These are phyloP conservation scores for Melastoma candidum DNA, from an alignment of 441 rosid genomes.

Conservation along the genomic window DNA sequence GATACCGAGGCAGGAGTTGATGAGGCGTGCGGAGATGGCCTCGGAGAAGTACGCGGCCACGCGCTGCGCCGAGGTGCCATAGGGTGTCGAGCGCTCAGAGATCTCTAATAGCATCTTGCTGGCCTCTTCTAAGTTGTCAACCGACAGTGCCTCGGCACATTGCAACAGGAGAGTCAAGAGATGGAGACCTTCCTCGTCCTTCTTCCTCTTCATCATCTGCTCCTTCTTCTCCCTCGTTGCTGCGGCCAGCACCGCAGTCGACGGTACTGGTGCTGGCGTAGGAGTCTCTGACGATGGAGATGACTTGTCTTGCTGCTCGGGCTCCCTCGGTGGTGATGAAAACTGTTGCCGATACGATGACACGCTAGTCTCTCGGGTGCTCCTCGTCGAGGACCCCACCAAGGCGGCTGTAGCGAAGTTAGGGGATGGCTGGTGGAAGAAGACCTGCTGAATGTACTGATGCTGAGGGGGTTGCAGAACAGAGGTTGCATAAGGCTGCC, in stretches of 20 bases:
- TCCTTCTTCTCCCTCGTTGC: conserved; percentile 65
- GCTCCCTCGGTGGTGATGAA: too few species aligned
- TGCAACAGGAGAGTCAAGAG: conserved; percentile 78
- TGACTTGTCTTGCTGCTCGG: conserved; percentile 12
- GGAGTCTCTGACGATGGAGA: conserved; percentile 9
- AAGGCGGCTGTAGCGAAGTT: conserved; percentile 2
- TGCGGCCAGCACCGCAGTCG: conserved; percentile 8
- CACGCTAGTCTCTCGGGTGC: too few species aligned
- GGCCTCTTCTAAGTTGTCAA: conserved; percentile 78
- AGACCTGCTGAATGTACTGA: conserved; percentile 6
- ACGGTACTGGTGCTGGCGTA: conserved; percentile 11
- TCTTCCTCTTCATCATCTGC: conserved; percentile 62
- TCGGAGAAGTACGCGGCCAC: conserved; percentile 97
- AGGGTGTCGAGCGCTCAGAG: conserved; percentile 82
- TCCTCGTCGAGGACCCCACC: neutral
- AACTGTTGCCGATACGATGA: too few species aligned
- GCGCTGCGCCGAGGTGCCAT: conserved; percentile 89
- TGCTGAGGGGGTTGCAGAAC: conserved; percentile 3
- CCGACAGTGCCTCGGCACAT: conserved; percentile 94
- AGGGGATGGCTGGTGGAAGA: conserved; percentile 1
- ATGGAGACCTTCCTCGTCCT: conserved; percentile 88
- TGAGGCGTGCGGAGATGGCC: conserved; percentile 87
- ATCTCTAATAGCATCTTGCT: conserved; percentile 83
- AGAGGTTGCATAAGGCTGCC: neutral
- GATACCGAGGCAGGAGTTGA: conserved; percentile 79